Percentiles rank a stretch among this genome's conserved stretches.
These are phyloP conservation scores for Pogostemon cablin DNA, from an alignment of 257 asterid genomes.

Conservation along the genomic window DNA sequence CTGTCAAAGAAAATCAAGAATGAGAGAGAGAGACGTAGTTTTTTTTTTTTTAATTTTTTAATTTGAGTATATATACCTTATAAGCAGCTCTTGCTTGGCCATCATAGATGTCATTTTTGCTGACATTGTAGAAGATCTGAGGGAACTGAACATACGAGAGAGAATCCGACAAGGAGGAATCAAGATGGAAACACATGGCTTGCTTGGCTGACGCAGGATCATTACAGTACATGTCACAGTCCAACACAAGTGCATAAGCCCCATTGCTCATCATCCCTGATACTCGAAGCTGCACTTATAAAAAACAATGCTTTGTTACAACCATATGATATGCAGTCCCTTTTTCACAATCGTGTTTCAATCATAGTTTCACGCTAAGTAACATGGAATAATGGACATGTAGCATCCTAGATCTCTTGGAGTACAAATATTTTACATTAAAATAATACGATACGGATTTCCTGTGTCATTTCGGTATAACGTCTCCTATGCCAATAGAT, in stretches of 20 bases:
- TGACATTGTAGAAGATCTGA: slow-evolving; percentile 75
- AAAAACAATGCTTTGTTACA: too few species aligned
- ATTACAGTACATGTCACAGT: slow-evolving; percentile 72
- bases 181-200: slow-evolving; percentile 78
- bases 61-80: slow-evolving; percentile 39
- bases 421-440: too few species aligned
- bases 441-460: too few species aligned
- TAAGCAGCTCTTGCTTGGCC: slow-evolving; percentile 83
- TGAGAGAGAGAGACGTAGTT: not conserved
- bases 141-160: slow-evolving; percentile 71
- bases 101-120: slow-evolving; percentile 75
- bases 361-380: too few species aligned
- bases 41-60: too few species aligned
- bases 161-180: slow-evolving; percentile 42
- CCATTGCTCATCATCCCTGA: slow-evolving; percentile 88
- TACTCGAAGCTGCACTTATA: slow-evolving; percentile 54
- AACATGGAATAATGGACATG: too few species aligned
- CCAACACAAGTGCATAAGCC: slow-evolving; percentile 58
- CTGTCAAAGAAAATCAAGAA: slow-evolving; percentile 36
- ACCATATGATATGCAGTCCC: too few species aligned
- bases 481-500: too few species aligned
- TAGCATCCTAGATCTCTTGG: too few species aligned
- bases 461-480: too few species aligned
- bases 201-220: slow-evolving; percentile 73
- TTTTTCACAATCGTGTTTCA: too few species aligned